Base-by-base conservation (phyloP, 306 rosid genomes). In the Bauhinia variegata region DNA sequence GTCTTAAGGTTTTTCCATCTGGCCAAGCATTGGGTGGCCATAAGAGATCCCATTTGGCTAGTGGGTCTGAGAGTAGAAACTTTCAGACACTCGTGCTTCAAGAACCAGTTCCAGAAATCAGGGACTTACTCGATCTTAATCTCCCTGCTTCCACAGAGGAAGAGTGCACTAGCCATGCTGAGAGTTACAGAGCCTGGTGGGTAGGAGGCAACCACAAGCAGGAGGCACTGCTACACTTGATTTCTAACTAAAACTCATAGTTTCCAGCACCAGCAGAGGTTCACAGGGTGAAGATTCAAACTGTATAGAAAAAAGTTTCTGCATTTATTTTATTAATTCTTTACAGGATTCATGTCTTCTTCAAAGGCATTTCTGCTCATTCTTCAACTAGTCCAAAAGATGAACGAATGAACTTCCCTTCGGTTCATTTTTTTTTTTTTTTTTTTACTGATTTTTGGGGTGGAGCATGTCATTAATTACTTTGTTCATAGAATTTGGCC, bases 21-120 rank as follows among this genome's bases (percentile, higher is more conserved):
- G 98, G 98, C 9, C 98, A 92, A 67, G 98, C 98, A 9, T 84
- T 92, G 68, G 98, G 98, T 42, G 98, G 98, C 18, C 98, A 92
- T 65, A 92, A 92, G 74, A 87, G 98, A 75, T 92, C 96, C 67
- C 98, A 92, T 71, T 47, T 82, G 75, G 62, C 67, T 31, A 66
- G 32, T 68, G 73, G 55, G 30, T 55, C 86, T 17, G 86, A 86
- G 10, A 70, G 67, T 58, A 83, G 58, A 65, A 83, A 59, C 72
- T 70, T 11, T 55, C 57, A 77, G 41, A 61, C 56, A 61, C 16
- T 56, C 32, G 66, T 63, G 31, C 64, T 78, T 56, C 67, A 77
- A 52, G 86, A 88, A 58, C 81, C 86, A 15, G 80, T 75, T 4
- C 72, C 80, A 33, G 89, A 84, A 79, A 77, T 81, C 36, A 80